Evolutionary conservation across 805 yeast species (phyloP).

Genomic region (Starmerella geochares): DNA sequence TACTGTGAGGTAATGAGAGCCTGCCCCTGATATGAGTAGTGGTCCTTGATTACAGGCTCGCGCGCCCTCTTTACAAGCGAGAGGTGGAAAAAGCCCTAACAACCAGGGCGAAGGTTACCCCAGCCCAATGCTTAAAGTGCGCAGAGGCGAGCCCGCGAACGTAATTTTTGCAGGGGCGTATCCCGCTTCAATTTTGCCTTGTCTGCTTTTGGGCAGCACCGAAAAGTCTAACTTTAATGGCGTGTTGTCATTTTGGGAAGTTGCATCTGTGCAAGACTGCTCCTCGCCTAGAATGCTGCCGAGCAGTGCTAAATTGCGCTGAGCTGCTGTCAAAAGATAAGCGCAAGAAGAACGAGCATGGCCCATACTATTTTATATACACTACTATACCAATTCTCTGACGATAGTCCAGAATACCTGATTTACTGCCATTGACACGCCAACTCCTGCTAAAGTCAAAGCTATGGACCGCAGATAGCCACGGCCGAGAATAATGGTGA

Average conservation of each 20-base stretch:
- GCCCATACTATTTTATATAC: no score
- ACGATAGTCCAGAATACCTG: constrained; percentile 12
- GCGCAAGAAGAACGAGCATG: no score
- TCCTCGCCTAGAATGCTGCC: no score
- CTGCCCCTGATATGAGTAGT: no score
- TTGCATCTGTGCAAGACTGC: no score
- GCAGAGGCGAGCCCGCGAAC: background rate
- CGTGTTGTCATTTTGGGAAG: no score
- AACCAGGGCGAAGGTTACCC: background rate
- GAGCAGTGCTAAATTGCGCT: no score
- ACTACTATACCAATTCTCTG: background rate
- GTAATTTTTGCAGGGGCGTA: no score
- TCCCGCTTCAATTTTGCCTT: background rate
- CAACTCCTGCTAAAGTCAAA: constrained; percentile 24
- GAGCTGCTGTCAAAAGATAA: no score
- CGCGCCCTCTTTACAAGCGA: no score
- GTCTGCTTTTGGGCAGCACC: background rate
- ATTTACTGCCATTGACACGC: background rate
- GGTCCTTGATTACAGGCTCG: no score
- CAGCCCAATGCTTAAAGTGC: background rate
- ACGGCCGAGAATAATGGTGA: constrained; percentile 37
- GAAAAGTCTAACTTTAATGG: background rate
- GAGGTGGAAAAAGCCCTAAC: background rate
- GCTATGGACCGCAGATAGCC: constrained; percentile 30
- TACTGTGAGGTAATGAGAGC: no score